Base-by-base conservation (phyloP, 2,329 filamentous ascomycete species). In the Exutisphaerella laricina region DNA sequence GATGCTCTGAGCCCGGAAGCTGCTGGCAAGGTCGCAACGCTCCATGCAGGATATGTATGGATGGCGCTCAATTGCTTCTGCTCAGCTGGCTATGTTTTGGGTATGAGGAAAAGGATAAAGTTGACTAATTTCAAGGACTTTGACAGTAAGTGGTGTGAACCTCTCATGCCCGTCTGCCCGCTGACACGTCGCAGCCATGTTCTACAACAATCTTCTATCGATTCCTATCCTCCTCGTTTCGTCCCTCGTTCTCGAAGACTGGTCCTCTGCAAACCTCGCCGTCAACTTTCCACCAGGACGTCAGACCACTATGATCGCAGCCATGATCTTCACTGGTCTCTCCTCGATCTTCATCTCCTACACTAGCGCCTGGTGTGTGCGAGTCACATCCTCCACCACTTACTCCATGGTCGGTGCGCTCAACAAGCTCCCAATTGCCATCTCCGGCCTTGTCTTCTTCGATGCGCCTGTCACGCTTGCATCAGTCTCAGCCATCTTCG, bases 71-170 rank as follows among this genome's bases (percentile, higher is more conserved):
- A 98, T 68, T 95, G 95, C 60, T 79, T 97, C 65, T 96, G 88
- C 75, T 90, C 86, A 20, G 88, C 92, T 1, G 79, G 86, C 16
- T 97, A 94, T 59, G 75, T 97, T 34, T 71, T 98, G 51, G 79
- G 85, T 56, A 97, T 96, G 90, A 84, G 92, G 65, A 97, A 97
- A 77, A 84, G 94, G 54, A 97, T 98, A 67, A 97, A 97, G 82
- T 80, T 94, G 70, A 96, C 94, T 74, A 96, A 95, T 75, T 97
- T 98, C 72, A 96, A 95, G 77, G 92, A 97, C 66, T 97, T 94
- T 74, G 92, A 98, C 67, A 95, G 90, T 96, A 77, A 70, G 90
- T 81, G 21, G 30, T 30, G 31, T 32, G 12, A 5, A 23, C 8
- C 20, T 13, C 12, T 41, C 6, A 26, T 9, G 14, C 13, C n/a